A percentile compares a stretch with the other conserved stretches of the same genome.
These are phyloP conservation scores for Populus hybrid DNA, from an alignment of 441 rosid species.

Conservation along the genomic window DNA sequence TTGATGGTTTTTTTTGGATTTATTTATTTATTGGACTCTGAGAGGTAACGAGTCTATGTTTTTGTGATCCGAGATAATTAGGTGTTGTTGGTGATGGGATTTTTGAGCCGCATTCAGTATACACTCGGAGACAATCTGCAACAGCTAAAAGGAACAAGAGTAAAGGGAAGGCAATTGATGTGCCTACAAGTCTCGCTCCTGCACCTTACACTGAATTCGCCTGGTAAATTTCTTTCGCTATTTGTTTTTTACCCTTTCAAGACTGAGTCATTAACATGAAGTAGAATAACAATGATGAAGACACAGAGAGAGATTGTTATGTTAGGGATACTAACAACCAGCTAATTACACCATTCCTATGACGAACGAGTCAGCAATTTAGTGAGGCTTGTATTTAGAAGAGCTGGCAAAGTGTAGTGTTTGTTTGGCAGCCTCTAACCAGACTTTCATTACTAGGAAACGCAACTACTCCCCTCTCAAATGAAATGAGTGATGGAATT, in stretches of 20 bases:
- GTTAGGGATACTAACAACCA: neutral
- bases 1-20: neutral
- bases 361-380: neutral
- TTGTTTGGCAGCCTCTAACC: neutral
- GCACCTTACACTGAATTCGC: neutral
- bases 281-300: neutral
- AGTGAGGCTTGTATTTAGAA: neutral
- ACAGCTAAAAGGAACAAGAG: slow-evolving; percentile 5
- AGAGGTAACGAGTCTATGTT: neutral
- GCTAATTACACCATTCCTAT: neutral
- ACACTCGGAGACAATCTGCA: slow-evolving; percentile 18
- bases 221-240: neutral
- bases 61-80: neutral
- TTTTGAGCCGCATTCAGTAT: slow-evolving; percentile 16
- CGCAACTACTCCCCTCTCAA: neutral
- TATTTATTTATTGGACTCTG: neutral
- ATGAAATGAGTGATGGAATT: neutral
- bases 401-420: neutral
- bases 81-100: neutral
- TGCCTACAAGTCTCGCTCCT: slow-evolving; percentile 11
- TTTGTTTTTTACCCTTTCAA: neutral
- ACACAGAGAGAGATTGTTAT: neutral
- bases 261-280: neutral
- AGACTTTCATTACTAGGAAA: neutral
- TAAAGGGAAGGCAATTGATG: slow-evolving; percentile 14